Evolutionary conservation across 805 yeast genomes (phyloP).

Genomic region (Pichia occidentalis): DNA sequence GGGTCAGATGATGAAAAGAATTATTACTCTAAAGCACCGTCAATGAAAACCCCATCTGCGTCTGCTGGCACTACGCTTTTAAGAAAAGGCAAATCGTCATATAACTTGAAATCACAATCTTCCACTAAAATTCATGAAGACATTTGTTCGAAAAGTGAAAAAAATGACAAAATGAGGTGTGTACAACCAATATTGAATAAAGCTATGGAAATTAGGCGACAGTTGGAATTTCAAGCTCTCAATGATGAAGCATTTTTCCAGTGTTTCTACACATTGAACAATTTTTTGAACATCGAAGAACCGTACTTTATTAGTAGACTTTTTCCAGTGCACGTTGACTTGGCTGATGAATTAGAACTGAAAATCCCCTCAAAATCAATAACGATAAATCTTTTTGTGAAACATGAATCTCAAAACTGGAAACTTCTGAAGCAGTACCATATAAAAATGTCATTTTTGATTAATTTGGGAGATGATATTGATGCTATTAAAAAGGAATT

Average conservation of each 20-base stretch:
- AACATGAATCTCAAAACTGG: constrained; percentile 19
- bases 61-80: not conserved
- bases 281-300: constrained; percentile 18
- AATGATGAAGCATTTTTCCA: constrained; percentile 27
- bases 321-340: constrained; percentile 21
- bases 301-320: constrained; percentile 34
- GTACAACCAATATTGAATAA: not conserved
- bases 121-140: not conserved
- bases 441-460: constrained; percentile 26
- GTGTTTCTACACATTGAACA: constrained; percentile 33
- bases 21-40: too few species aligned
- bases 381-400: constrained; percentile 22
- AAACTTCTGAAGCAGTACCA: constrained; percentile 20
- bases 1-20: too few species aligned
- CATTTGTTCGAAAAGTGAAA: too few species aligned
- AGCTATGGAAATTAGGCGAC: constrained; percentile 19
- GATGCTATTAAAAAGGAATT: constrained; percentile 17
- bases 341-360: constrained; percentile 23
- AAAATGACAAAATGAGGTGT: too few species aligned
- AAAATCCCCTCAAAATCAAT: constrained; percentile 18
- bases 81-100: constrained; percentile 6
- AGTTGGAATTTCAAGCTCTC: constrained; percentile 24
- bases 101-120: not conserved
- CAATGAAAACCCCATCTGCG: too few species aligned
- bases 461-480: constrained; percentile 29